A percentile compares a stretch with the other conserved stretches of the same genome.
phyloP scores from a whole-genome alignment of 2,329 filamentous ascomycete species.

The Penicillium oxalicum region DNA sequence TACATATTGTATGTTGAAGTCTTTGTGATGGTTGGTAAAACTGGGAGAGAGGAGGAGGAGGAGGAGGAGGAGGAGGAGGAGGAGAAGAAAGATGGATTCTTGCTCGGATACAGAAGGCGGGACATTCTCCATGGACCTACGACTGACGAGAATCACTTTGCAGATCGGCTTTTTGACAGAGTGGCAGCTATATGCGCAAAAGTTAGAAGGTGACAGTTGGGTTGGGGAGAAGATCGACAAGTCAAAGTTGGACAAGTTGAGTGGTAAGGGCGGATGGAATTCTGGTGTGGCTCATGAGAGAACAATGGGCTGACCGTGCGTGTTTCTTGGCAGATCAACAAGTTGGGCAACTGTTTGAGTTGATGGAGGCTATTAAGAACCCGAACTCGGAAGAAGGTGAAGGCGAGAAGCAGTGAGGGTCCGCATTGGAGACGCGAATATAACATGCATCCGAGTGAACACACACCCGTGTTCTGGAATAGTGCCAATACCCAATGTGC shows the following conservation, averaged over 20 bases:
- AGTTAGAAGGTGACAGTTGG: constrained; percentile 83
- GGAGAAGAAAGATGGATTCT: no score
- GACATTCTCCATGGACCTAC: background rate
- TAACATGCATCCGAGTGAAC: no score
- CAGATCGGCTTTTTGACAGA: constrained; percentile 93
- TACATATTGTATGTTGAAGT: constrained; percentile 69
- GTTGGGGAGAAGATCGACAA: constrained; percentile 76
- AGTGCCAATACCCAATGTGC: no score
- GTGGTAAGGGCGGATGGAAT: constrained; percentile 54
- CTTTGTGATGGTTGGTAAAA: background rate
- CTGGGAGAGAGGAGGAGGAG: background rate
- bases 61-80: background rate
- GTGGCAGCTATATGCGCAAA: constrained; percentile 93
- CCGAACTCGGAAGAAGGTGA: constrained; percentile 32
- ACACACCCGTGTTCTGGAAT: no score
- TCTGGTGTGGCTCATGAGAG: constrained; percentile 1
- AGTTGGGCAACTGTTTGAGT: constrained; percentile 84
- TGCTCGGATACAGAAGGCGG: background rate
- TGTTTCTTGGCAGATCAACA: constrained; percentile 65
- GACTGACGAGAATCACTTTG: constrained; percentile 2
- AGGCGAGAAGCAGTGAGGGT: constrained; percentile 16
- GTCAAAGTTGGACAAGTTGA: constrained; percentile 86
- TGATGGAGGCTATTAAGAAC: constrained; percentile 75
- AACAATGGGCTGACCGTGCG: constrained; percentile 1
- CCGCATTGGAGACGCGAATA: background rate